These are phyloP conservation scores for Colletotrichum musae DNA, from an alignment of 2,329 filamentous ascomycete species.

Conservation along the genomic window DNA sequence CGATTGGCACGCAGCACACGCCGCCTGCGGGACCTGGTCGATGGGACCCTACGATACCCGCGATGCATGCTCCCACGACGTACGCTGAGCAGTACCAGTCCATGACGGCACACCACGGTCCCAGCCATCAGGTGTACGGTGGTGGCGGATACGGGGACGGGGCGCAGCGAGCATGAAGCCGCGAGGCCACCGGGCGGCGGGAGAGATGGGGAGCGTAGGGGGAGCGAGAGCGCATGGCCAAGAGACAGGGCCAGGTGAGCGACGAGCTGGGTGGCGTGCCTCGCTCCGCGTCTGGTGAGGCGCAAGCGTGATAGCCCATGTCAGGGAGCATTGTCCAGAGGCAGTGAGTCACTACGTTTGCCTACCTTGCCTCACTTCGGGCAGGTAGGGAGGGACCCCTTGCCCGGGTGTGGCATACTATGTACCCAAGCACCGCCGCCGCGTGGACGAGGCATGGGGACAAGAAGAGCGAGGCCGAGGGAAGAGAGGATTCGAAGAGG, in stretches of 20 bases:
- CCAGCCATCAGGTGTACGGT: conserved; percentile 58
- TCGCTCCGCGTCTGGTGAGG: conserved; percentile 25
- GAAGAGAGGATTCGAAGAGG: conserved; percentile 4
- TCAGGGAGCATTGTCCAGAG: background rate
- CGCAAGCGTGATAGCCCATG: conserved; percentile 27
- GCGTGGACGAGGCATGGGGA: conserved; percentile 34
- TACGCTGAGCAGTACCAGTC: conserved; percentile 58
- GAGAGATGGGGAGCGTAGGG: conserved; percentile 5
- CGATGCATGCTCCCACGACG: conserved; percentile 48
- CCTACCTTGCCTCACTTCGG: too few relatives aligned
- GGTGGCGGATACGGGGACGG: conserved; percentile 59
- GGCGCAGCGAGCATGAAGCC: conserved; percentile 57
- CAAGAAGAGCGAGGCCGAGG: conserved; percentile 22
- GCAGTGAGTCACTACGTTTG: conserved; percentile 31
- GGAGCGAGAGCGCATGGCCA: conserved; percentile 23
- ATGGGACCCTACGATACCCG: conserved; percentile 55
- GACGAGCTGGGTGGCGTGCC: conserved; percentile 24
- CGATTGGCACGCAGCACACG: conserved; percentile 48
- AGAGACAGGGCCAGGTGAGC: conserved; percentile 7
- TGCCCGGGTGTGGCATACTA: background rate
- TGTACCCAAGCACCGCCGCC: conserved; percentile 1
- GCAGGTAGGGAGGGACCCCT: too few relatives aligned
- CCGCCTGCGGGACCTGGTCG: conserved; percentile 43
- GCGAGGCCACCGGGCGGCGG: conserved; percentile 15
- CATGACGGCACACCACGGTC: conserved; percentile 53